These are phyloP conservation scores for Curvularia spicifera DNA, from an alignment of 2,329 filamentous ascomycete genomes.

Conservation along the genomic window DNA sequence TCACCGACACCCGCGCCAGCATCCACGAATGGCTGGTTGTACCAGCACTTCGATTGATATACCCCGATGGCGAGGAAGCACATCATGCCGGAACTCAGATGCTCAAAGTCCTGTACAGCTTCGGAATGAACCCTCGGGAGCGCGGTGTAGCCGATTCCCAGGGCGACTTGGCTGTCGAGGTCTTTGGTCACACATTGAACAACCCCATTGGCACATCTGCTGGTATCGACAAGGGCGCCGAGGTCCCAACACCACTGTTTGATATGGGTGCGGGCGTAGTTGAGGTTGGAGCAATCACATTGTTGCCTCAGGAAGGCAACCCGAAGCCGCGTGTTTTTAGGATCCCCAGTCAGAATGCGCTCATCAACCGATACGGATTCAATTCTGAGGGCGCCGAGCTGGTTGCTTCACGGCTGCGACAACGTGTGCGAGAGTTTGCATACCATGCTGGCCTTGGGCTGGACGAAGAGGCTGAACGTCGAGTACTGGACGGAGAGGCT, in stretches of 20 bases:
- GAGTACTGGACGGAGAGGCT: constrained; percentile 77
- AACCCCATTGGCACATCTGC: constrained; percentile 97
- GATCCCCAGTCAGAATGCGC: constrained; percentile 78
- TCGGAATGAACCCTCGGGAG: constrained; percentile 83
- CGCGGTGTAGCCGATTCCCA: constrained; percentile 66
- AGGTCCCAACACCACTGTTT: constrained; percentile 84
- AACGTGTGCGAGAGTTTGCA: constrained; percentile 79
- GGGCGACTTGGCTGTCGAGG: constrained; percentile 63
- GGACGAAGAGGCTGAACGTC: constrained; percentile 67
- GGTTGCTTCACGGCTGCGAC: constrained; percentile 78
- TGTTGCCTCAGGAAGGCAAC: constrained; percentile 87
- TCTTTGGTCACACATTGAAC: constrained; percentile 77
- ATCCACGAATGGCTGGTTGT: constrained; percentile 62
- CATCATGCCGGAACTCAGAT: constrained; percentile 78
- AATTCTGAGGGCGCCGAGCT: constrained; percentile 90
- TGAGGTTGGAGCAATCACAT: constrained; percentile 90
- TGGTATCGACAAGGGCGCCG: constrained; percentile 92
- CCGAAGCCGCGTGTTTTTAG: constrained; percentile 87
- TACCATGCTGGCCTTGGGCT: constrained; percentile 70
- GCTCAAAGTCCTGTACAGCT: constrained; percentile 73
- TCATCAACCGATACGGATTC: constrained; percentile 95
- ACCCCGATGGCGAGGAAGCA: constrained; percentile 86
- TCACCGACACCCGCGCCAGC: constrained; percentile 61
- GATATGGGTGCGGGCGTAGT: constrained; percentile 85
- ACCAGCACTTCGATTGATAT: constrained; percentile 68